A percentile compares a stretch with the other conserved stretches of the same genome.
Evolutionary conservation across 257 asterid species (phyloP).

Genomic region (Solanum sejunctum): DNA sequence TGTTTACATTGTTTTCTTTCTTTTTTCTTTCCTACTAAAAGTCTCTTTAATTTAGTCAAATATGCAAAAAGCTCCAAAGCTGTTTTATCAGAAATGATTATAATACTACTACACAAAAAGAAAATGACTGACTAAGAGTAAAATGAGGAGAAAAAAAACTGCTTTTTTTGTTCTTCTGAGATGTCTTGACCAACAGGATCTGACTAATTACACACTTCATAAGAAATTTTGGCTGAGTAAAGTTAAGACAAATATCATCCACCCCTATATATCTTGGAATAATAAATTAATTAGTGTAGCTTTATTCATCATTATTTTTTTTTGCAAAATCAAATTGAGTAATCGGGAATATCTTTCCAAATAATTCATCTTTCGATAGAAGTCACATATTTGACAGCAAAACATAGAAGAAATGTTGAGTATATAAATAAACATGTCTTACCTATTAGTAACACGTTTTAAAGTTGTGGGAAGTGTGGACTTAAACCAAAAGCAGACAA

Average conservation of each 20-base stretch:
- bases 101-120: neutral
- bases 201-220: conserved; percentile 38
- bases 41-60: neutral
- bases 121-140: neutral
- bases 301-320: neutral
- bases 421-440: too few species aligned
- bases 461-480: too few species aligned
- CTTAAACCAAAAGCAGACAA: too few species aligned
- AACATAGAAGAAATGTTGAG: too few species aligned
- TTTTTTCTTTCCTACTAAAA: neutral
- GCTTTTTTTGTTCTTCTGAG: neutral
- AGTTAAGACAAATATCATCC: conserved; percentile 42
- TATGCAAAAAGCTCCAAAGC: neutral
- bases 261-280: conserved; percentile 18
- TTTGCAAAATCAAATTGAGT: too few species aligned
- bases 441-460: too few species aligned
- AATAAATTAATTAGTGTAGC: neutral
- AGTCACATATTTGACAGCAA: too few species aligned
- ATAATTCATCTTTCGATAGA: too few species aligned
- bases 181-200: conserved; percentile 24
- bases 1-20: neutral
- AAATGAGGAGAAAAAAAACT: neutral
- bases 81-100: neutral
- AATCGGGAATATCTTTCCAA: too few species aligned
- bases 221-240: conserved; percentile 28